Base-by-base conservation (phyloP, 129 eudicot genomes). In the Pittosporum tobira region DNA sequence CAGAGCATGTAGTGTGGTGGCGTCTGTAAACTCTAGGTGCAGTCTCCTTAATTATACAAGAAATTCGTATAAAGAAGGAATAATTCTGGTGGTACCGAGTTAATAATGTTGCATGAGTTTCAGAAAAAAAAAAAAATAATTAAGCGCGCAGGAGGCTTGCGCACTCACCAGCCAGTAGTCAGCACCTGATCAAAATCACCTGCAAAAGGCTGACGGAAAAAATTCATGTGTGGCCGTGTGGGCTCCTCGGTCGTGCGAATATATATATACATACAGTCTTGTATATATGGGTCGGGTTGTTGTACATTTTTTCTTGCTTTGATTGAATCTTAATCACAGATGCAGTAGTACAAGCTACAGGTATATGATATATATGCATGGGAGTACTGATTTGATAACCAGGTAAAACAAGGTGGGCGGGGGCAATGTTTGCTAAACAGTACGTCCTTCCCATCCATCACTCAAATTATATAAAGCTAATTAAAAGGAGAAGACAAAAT, bases 1-100 rank as follows among this genome's bases (percentile, higher is more conserved):
- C 10, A 6, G 40, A 34, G 10, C 40, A 34, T 8, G 40, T 34
- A 34, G 61, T 69, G 67, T 61, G 74, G 74, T 69, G 51, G 67
- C 67, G 67, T 29, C 74, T 29, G 15, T 50, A 69, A 56, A 29
- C 62, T 50, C 37, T 12, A 36, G 50, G 16, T 29, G 65, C 70
- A 45, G 70, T 54, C 69, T 30, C 48, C 59, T 53, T 67, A n/a
- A n/a, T n/a, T n/a, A 54, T 57, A 57, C 22, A 40, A 54, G 57
- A 66, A 54, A 48, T n/a, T n/a, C n/a, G n/a, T n/a, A n/a, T n/a
- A 53, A 69, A 53, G 60, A 61, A 61, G 54, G 64, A 34, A 47
- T 53, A 34, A 48, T 65, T 28, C 19, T 29, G 25, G 20, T 43
- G 52, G 56, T 49, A 48, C 51, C n/a, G n/a, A n/a, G n/a, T 20